Conservation (phyloP, 208 protist species). For the Angomonas desouzai region DNA sequence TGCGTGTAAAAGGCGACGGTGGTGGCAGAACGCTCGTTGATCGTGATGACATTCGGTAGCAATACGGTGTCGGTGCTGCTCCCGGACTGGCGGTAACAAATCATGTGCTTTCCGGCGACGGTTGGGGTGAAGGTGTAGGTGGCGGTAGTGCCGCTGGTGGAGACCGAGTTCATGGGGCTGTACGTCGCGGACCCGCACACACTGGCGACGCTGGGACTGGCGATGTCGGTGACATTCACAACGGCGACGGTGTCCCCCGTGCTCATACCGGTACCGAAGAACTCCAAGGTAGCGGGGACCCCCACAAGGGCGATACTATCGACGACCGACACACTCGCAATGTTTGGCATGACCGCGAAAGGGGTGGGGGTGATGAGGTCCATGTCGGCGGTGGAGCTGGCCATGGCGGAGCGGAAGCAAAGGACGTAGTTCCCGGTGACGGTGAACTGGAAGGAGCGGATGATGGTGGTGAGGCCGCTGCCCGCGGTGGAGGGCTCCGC, state of each 20-base stretch:
- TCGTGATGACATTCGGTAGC: conserved; percentile 28
- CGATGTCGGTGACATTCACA: conserved; percentile 15
- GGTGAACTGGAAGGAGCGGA: conserved; percentile 36
- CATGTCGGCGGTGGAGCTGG: conserved; percentile 13
- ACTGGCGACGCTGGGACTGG: conserved; percentile 19
- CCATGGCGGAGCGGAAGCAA: conserved; percentile 48
- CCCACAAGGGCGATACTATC: conserved; percentile 34
- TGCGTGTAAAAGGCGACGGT: conserved; percentile 44
- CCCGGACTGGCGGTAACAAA: conserved; percentile 46
- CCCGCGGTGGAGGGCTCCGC: conserved; percentile 18
- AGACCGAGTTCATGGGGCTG: conserved; percentile 28
- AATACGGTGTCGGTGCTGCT: conserved; percentile 20
- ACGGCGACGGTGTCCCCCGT: conserved; percentile 53
- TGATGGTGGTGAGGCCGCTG: conserved; percentile 25
- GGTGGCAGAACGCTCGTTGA: conserved; percentile 36
- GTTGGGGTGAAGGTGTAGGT: conserved; percentile 47
- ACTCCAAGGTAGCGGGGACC: conserved; percentile 41
- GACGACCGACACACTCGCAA: conserved; percentile 41
- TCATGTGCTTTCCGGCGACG: conserved; percentile 41
- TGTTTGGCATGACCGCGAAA: conserved; percentile 53
- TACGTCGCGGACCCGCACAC: conserved; percentile 38
- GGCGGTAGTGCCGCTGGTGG: conserved; percentile 35
- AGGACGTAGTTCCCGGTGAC: conserved; percentile 57
- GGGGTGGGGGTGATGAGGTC: conserved; percentile 38
- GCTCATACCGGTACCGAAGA: conserved; percentile 45